Base-by-base conservation (phyloP, 139 green algal genomes). In the Pleodorina starrii region DNA sequence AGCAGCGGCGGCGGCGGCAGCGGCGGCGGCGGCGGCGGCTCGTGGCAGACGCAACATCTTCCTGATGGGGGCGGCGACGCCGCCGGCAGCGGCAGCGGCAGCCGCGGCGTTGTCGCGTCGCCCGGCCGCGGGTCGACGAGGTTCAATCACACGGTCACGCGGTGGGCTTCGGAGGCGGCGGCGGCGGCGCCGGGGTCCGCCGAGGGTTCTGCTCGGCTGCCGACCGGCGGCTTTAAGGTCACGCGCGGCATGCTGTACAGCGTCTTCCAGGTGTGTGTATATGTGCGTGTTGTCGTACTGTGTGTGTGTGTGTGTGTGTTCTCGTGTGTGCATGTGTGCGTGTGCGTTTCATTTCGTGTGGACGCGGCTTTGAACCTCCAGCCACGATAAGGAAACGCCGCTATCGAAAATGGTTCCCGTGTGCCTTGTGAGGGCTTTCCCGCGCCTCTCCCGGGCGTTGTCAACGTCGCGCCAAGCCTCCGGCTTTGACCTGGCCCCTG, bases 191-290 rank as follows among this genome's bases (percentile, higher is more conserved):
- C 44, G 60, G 21, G 38, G 36, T 23, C 40, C 38, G 17, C 12
- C 72, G 38, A 51, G 21, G 23, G 17, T 17, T 46, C 69, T 3
- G 38, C 25, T 25, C 17, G 35, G 25, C 44, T 2, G 54, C 38
- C 29, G 17, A n/a, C 54, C 0, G 40, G 38, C 36, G 16, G 25
- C 25, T 59, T 89, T 48, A 48, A 50, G 25, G 69, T 89, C 44
- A 76, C 89, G 1, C 44, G 74, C 1, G 89, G 89, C 51, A 69
- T 91, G 82, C 27, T 89, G 54, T 89, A 87, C 82, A 76, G 44
- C 32, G 82, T 91, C 21, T 91, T 91, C 38, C 59, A 66, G 80
- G 80, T 87, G 32, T 1, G 60, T 10, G 0, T 32, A 66, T 12
- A 66, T 25, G 5, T n/a, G n/a, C n/a, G n/a, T n/a, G n/a, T n/a